Evolutionary conservation across 2,329 filamentous ascomycete species (phyloP).

Genomic region (Pseudogymnoascus sp.): DNA sequence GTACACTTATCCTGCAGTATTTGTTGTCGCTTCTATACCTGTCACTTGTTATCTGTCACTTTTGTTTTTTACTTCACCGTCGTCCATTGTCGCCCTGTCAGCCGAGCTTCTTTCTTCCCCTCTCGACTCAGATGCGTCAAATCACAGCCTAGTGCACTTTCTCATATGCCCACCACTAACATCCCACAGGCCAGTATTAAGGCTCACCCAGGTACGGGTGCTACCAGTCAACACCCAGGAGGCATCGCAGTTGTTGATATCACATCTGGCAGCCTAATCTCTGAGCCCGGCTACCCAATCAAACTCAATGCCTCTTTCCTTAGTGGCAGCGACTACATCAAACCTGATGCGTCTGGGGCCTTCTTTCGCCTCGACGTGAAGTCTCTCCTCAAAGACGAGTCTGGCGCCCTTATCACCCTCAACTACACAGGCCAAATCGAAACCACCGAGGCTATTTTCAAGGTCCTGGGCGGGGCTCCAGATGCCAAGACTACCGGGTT

Average conservation of each 20-base stretch:
- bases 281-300: slow-evolving; percentile 30
- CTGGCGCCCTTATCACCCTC: slow-evolving; percentile 29
- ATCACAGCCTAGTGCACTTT: not conserved
- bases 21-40: not conserved
- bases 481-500: slow-evolving; percentile 33
- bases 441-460: slow-evolving; percentile 27
- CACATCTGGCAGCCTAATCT: slow-evolving; percentile 27
- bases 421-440: slow-evolving; percentile 33
- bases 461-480: slow-evolving; percentile 27
- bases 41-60: not conserved
- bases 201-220: not conserved
- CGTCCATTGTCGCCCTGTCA: not conserved
- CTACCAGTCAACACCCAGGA: not conserved
- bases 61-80: not conserved
- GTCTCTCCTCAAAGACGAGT: slow-evolving; percentile 30
- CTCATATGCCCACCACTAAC: not conserved
- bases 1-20: not conserved
- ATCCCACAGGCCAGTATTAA: not conserved
- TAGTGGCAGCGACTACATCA: slow-evolving; percentile 34
- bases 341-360: slow-evolving; percentile 30
- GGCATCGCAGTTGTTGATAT: slow-evolving; percentile 12
- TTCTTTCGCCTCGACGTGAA: slow-evolving; percentile 33
- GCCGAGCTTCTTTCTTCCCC: not conserved
- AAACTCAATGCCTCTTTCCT: slow-evolving; percentile 30
- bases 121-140: not conserved